phyloP scores from a whole-genome alignment of 441 rosid genomes.

The California macrophylla region DNA sequence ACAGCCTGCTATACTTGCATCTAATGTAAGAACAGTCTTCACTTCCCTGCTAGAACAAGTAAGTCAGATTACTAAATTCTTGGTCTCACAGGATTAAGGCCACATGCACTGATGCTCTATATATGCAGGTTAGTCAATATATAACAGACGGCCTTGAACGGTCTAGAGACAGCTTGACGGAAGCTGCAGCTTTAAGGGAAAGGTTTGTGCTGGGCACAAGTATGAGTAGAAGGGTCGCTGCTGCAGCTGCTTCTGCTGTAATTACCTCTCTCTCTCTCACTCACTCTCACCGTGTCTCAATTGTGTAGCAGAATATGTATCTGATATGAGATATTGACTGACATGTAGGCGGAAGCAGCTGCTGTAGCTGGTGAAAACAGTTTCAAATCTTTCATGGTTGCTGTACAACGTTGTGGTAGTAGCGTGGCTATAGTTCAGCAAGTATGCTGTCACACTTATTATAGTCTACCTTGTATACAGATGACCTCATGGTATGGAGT shows the following conservation, averaged over 20 bases:
- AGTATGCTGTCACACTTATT: slow-evolving; percentile 34
- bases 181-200: slow-evolving; percentile 94
- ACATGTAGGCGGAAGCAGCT: slow-evolving; percentile 92
- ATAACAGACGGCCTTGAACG: slow-evolving; percentile 95
- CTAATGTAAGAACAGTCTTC: slow-evolving; percentile 78
- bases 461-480: slow-evolving; percentile 13
- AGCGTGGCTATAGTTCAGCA: slow-evolving; percentile 98
- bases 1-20: slow-evolving; percentile 78
- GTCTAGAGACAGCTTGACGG: slow-evolving; percentile 83
- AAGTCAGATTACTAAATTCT: slow-evolving; percentile 31
- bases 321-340: slow-evolving; percentile 11
- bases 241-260: slow-evolving; percentile 99
- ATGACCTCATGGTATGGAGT: slow-evolving; percentile 5
- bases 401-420: slow-evolving; percentile 93
- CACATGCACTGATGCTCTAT: slow-evolving; percentile 13
- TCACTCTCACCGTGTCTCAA: neutral
- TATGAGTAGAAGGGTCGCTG: slow-evolving; percentile 89
- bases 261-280: slow-evolving; percentile 27
- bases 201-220: slow-evolving; percentile 81
- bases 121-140: slow-evolving; percentile 69
- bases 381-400: slow-evolving; percentile 97
- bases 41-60: slow-evolving; percentile 91
- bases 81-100: slow-evolving; percentile 11
- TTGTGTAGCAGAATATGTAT: slow-evolving; percentile 2
- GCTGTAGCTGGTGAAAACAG: slow-evolving; percentile 99